phyloP scores from a whole-genome alignment of 352 stramenopile genomes.

The Phytophthora hybrid region DNA sequence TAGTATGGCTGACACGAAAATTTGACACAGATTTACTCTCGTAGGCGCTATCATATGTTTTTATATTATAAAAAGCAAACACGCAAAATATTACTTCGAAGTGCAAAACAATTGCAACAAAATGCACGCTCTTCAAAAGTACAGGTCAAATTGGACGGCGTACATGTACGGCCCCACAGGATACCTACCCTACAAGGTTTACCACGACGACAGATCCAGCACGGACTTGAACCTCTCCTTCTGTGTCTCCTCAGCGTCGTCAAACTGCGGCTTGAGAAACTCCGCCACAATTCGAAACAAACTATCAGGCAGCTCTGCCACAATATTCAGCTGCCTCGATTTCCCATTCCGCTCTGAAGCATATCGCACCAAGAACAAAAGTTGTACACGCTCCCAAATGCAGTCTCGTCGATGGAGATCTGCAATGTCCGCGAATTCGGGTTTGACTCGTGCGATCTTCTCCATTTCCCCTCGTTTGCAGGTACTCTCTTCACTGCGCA shows the following conservation, averaged over 20 bases:
- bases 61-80: no score
- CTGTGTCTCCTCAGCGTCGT: constrained; percentile 35
- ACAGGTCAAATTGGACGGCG: neutral
- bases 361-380: constrained; percentile 35
- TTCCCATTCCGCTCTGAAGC: constrained; percentile 6
- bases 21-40: no score
- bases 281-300: constrained; percentile 29
- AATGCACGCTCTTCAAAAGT: neutral
- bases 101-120: no score
- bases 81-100: no score
- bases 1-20: no score
- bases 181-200: neutral
- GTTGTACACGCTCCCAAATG: constrained; percentile 23
- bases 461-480: neutral
- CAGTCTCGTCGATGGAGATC: constrained; percentile 29
- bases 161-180: no score
- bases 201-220: constrained; percentile 31
- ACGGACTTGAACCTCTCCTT: constrained; percentile 35
- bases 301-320: constrained; percentile 11
- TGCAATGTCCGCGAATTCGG: constrained; percentile 25
- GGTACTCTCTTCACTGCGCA: constrained; percentile 11
- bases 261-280: constrained; percentile 32
- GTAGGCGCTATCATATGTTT: no score
- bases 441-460: neutral
- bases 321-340: constrained; percentile 17